phyloP scores from a whole-genome alignment of 225 moss, liverwort and hornwort species.

The Thuidium tamariscinum region DNA sequence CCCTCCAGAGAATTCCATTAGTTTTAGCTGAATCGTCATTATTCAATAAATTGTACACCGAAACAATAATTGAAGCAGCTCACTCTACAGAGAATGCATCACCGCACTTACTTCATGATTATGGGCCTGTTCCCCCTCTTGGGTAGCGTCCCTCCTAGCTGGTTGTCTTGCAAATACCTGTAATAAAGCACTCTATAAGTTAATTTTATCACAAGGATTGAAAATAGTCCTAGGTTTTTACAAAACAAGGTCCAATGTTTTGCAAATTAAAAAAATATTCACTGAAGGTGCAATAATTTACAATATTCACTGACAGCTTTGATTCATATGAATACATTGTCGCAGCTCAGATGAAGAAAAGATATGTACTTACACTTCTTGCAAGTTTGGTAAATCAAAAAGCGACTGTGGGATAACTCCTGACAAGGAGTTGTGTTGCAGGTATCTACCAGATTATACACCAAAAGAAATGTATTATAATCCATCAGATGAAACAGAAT shows the following conservation, averaged over 20 bases:
- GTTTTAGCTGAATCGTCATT: neutral
- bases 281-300: neutral
- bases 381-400: constrained; percentile 26
- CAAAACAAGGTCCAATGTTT: neutral
- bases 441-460: constrained; percentile 3
- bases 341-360: neutral
- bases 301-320: neutral
- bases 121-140: constrained; percentile 2
- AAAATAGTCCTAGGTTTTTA: neutral
- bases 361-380: constrained; percentile 25
- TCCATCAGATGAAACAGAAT: neutral
- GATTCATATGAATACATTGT: neutral
- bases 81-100: neutral
- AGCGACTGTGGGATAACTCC: constrained; percentile 32
- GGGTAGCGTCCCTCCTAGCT: constrained; percentile 23
- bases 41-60: neutral
- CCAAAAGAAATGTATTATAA: neutral
- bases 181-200: neutral
- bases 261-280: neutral
- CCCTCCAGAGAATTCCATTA: neutral
- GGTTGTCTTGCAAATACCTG: constrained; percentile 39
- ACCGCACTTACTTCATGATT: constrained; percentile 23
- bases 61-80: neutral
- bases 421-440: constrained; percentile 23
- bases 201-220: neutral